phyloP scores from a whole-genome alignment of 176 grass and related monocot species.

The Triticum dicoccoides region DNA sequence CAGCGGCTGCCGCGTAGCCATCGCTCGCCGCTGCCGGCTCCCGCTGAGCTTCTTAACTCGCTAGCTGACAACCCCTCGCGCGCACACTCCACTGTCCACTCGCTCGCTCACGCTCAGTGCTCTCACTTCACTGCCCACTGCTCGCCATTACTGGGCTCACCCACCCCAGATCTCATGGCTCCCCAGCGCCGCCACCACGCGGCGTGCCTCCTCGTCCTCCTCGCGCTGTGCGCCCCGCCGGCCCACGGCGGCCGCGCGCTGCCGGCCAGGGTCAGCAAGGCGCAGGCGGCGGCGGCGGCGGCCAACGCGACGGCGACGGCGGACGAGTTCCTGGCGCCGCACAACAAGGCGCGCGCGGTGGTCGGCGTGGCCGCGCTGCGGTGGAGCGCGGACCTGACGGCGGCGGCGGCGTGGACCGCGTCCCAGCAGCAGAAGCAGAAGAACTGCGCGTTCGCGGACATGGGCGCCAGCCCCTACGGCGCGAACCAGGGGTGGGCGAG shows the following conservation, averaged over 20 bases:
- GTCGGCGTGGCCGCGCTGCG: conserved; percentile 45
- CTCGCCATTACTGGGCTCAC: conserved; percentile 36
- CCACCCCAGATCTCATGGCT: conserved; percentile 50
- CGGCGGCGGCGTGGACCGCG: conserved; percentile 12
- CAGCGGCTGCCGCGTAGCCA: not conserved
- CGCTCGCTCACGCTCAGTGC: not conserved
- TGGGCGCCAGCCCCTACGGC: conserved; percentile 46
- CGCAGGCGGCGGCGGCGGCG: not conserved
- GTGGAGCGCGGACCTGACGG: conserved; percentile 52
- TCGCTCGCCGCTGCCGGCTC: conserved; percentile 13
- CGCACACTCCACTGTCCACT: not conserved
- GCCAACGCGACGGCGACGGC: not conserved
- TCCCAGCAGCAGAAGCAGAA: conserved; percentile 34
- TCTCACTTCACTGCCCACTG: not conserved
- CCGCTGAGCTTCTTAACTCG: conserved; percentile 19
- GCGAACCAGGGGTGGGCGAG: conserved; percentile 80
- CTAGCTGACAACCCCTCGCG: conserved; percentile 14
- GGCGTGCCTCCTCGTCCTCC: conserved; percentile 10
- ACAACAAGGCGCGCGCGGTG: conserved; percentile 63
- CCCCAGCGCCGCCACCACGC: not conserved
- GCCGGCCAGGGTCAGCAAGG: not conserved
- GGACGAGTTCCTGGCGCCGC: conserved; percentile 51
- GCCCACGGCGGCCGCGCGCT: conserved; percentile 1
- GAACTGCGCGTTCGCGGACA: conserved; percentile 55
- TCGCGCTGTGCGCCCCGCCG: conserved; percentile 15